These are phyloP conservation scores for Venturiaceae sp. DNA, from an alignment of 2,329 filamentous ascomycete genomes.

Conservation along the genomic window DNA sequence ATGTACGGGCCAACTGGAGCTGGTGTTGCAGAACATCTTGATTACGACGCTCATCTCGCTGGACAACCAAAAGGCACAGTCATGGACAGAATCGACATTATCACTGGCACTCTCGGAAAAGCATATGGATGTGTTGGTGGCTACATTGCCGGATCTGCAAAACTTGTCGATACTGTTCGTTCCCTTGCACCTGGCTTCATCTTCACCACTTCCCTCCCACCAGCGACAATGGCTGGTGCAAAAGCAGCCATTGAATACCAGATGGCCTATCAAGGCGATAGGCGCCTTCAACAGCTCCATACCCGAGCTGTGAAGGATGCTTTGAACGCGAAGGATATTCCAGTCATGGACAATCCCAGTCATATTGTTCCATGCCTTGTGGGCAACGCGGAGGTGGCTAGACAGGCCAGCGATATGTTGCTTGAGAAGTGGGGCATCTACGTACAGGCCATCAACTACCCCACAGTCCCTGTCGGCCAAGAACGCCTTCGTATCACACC, in stretches of 20 bases:
- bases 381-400: conserved; percentile 86
- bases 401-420: conserved; percentile 84
- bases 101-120: conserved; percentile 94
- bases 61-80: conserved; percentile 71
- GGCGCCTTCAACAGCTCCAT: conserved; percentile 88
- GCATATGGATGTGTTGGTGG: conserved; percentile 96
- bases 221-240: conserved; percentile 93
- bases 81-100: conserved; percentile 95
- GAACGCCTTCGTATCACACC: conserved; percentile 93
- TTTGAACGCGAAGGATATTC: conserved; percentile 70
- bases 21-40: conserved; percentile 93
- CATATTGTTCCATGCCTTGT: conserved; percentile 94
- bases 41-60: conserved; percentile 75
- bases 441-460: conserved; percentile 98
- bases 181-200: conserved; percentile 96
- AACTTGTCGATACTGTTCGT: conserved; percentile 84
- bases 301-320: conserved; percentile 89
- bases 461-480: conserved; percentile 95
- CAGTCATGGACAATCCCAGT: conserved; percentile 93
- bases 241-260: conserved; percentile 91
- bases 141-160: conserved; percentile 85
- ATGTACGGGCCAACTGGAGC: conserved; percentile 97
- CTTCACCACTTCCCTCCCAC: conserved; percentile 94
- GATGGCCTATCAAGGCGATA: conserved; percentile 73
- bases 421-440: conserved; percentile 88